A percentile compares a stretch with the other conserved stretches of the same genome.
Evolutionary conservation across 1,284 basidiomycete genomes (phyloP).

Genomic region (Cystobasidiaceae sp.): DNA sequence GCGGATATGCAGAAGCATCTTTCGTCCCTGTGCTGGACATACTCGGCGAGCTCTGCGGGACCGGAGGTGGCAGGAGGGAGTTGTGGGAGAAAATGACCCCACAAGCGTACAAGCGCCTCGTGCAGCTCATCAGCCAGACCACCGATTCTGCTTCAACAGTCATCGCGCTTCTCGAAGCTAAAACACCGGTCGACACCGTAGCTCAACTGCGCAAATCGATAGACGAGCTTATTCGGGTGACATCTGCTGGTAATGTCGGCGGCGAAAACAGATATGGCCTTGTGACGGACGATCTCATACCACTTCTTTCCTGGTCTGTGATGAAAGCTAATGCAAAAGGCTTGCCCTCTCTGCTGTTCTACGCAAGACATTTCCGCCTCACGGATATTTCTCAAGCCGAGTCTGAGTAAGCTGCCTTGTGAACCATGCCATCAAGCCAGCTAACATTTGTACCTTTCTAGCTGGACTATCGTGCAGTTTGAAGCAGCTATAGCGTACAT

Average conservation of each 20-base stretch:
- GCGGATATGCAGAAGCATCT: not conserved
- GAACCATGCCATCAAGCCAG: too few relatives aligned
- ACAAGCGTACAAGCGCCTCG: slow-evolving; percentile 13
- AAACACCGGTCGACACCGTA: slow-evolving; percentile 28
- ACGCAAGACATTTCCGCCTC: slow-evolving; percentile 21
- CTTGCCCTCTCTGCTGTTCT: slow-evolving; percentile 27
- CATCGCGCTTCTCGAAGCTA: slow-evolving; percentile 27
- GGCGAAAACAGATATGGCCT: slow-evolving; percentile 2
- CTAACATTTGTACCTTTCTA: not conserved
- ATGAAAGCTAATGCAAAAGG: slow-evolving; percentile 15
- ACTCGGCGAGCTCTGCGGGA: not conserved
- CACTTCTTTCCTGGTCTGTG: slow-evolving; percentile 26
- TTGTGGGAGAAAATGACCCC: slow-evolving; percentile 29
- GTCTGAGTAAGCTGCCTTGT: slow-evolving; percentile 1
- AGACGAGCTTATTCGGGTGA: slow-evolving; percentile 28
- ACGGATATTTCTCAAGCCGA: not conserved
- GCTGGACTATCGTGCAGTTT: slow-evolving; percentile 32
- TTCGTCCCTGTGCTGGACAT: slow-evolving; percentile 1
- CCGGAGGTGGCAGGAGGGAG: not conserved
- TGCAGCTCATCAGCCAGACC: slow-evolving; percentile 19
- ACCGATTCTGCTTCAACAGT: slow-evolving; percentile 27
- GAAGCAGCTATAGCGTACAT: slow-evolving; percentile 31
- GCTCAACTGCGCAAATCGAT: slow-evolving; percentile 10
- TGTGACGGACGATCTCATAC: slow-evolving; percentile 31
- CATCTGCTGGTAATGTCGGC: not conserved